A percentile compares a stretch with the other conserved stretches of the same genome.
phyloP scores from a whole-genome alignment of 371 early-diverging fungal genomes.

The Choanephora cucurbitarum region DNA sequence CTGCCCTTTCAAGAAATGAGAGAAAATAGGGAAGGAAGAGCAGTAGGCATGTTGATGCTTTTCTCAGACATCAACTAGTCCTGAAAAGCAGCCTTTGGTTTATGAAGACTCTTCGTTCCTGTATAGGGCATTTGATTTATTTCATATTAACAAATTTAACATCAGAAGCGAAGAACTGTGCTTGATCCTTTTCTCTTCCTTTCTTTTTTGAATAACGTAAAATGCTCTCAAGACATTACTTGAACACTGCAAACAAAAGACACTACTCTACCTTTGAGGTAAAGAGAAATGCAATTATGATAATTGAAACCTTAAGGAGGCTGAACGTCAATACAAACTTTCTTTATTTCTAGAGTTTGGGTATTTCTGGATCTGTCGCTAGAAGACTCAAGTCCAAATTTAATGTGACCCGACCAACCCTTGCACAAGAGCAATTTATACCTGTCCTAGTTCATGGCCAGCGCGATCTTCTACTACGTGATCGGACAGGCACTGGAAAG shows the following conservation, averaged over 20 bases:
- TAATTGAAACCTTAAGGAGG: no score
- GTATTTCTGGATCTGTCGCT: slow-evolving; percentile 48
- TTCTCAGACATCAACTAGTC: no score
- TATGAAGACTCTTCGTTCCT: no score
- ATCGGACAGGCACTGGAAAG: slow-evolving; percentile 82
- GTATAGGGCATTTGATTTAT: no score
- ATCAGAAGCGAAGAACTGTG: no score
- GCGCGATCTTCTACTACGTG: slow-evolving; percentile 66
- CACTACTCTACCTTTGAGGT: slow-evolving; percentile 27
- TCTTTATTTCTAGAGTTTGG: slow-evolving; percentile 42
- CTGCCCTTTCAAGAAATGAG: no score
- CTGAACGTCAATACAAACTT: no score
- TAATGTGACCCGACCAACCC: slow-evolving; percentile 50
- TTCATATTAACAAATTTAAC: no score
- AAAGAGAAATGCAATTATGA: no score
- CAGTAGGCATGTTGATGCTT: no score
- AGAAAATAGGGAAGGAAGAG: no score
- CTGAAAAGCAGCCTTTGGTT: no score
- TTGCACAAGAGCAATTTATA: slow-evolving; percentile 58
- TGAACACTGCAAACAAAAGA: neutral
- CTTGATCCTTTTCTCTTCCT: slow-evolving; percentile 2
- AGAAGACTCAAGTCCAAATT: slow-evolving; percentile 49
- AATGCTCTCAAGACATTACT: slow-evolving; percentile 1
- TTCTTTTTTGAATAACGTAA: slow-evolving; percentile 5
- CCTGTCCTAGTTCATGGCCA: slow-evolving; percentile 53